Conservation (phyloP, 768 basidiomycete species). For the Mycena haematopus region DNA sequence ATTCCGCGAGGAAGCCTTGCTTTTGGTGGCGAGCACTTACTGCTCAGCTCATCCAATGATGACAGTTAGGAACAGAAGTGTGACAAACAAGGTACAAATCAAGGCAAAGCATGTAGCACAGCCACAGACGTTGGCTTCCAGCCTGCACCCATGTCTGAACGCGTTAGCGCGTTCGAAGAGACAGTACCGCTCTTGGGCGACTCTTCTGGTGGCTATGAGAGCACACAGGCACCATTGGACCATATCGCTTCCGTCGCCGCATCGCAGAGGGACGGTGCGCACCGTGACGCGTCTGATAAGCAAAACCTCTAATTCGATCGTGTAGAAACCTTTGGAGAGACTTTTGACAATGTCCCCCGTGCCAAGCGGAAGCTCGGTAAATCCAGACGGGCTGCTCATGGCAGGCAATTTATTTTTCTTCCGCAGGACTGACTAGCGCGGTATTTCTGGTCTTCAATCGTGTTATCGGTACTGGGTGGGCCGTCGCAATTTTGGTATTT, state of each 20-base stretch:
- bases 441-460: slow-evolving; percentile 76
- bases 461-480: slow-evolving; percentile 75
- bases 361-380: slow-evolving; percentile 58
- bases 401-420: slow-evolving; percentile 12
- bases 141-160: neutral
- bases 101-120: neutral
- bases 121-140: neutral
- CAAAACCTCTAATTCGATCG: neutral
- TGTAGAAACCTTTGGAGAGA: slow-evolving; percentile 38
- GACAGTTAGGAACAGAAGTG: no score
- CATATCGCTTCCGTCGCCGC: slow-evolving; percentile 2
- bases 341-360: slow-evolving; percentile 54
- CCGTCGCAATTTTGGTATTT: slow-evolving; percentile 9
- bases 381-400: slow-evolving; percentile 12
- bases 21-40: no score
- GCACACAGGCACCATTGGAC: neutral
- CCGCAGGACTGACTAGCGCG: slow-evolving; percentile 56
- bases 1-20: no score
- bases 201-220: neutral
- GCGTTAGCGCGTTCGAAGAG: neutral
- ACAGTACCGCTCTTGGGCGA: slow-evolving; percentile 2
- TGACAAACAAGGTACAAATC: no score
- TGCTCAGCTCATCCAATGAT: no score
- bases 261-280: slow-evolving; percentile 11
- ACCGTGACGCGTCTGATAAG: slow-evolving; percentile 1